Evolutionary conservation across 2,329 filamentous ascomycete genomes (phyloP).

Genomic region (Penicillium oxalicum): DNA sequence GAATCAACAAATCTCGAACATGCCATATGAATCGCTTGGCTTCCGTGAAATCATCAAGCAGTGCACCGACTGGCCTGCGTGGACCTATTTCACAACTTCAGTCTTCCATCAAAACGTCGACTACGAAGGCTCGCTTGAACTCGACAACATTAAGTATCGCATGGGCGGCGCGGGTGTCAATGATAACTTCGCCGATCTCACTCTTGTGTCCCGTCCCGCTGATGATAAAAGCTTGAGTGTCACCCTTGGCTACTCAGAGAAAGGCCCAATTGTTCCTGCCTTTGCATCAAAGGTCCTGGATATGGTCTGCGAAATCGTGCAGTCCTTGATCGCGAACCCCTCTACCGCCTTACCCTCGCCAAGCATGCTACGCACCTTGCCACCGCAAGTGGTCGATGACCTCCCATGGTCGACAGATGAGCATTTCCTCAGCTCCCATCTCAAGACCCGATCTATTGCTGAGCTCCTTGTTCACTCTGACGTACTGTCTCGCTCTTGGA

Average conservation of each 20-base stretch:
- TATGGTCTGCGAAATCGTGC: slow-evolving; percentile 36
- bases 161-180: slow-evolving; percentile 37
- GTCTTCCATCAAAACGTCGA: slow-evolving; percentile 38
- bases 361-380: slow-evolving; percentile 27
- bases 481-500: slow-evolving; percentile 36
- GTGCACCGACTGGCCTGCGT: slow-evolving; percentile 39
- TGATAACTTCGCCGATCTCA: slow-evolving; percentile 38
- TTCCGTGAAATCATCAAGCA: slow-evolving; percentile 49
- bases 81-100: slow-evolving; percentile 37
- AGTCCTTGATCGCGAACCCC: slow-evolving; percentile 33
- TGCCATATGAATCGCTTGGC: slow-evolving; percentile 51
- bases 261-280: slow-evolving; percentile 27
- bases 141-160: slow-evolving; percentile 35
- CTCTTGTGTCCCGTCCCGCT: slow-evolving; percentile 34
- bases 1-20: slow-evolving; percentile 52
- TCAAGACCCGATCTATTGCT: slow-evolving; percentile 33
- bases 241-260: slow-evolving; percentile 34
- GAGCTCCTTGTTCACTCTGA: slow-evolving; percentile 38
- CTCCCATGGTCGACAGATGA: slow-evolving; percentile 24
- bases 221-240: slow-evolving; percentile 31
- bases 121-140: slow-evolving; percentile 31
- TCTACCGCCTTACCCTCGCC: slow-evolving; percentile 30
- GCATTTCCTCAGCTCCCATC: slow-evolving; percentile 30
- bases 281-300: slow-evolving; percentile 35
- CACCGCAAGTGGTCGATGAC: slow-evolving; percentile 27